phyloP scores from a whole-genome alignment of 169 alveolate species.

The Cryptosporidium bovis region DNA sequence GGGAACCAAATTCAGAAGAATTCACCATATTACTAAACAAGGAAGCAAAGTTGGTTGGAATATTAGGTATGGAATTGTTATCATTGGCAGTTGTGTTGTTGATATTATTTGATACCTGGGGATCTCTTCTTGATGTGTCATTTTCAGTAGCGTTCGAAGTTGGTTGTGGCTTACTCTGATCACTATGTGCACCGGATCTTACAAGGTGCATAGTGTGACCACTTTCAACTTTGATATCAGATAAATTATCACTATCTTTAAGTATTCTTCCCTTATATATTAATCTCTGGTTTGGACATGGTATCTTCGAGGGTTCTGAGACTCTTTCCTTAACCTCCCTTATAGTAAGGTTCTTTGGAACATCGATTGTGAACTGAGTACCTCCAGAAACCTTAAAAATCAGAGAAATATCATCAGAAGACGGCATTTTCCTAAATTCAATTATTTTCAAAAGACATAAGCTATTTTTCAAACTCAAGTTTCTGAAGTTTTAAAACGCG shows the following conservation, averaged over 20 bases:
- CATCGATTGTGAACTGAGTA: conserved; percentile 79
- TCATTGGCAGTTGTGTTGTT: neutral
- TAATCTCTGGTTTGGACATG: conserved; percentile 84
- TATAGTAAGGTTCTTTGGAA: conserved; percentile 80
- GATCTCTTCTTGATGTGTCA: neutral
- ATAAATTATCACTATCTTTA: conserved; percentile 87
- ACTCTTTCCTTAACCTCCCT: conserved; percentile 82
- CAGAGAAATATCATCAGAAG: conserved; percentile 69
- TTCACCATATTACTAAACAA: conserved; percentile 31
- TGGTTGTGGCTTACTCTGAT: conserved; percentile 48
- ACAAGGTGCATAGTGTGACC: conserved; percentile 91
- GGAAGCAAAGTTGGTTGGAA: conserved; percentile 12
- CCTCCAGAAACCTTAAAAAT: conserved; percentile 87
- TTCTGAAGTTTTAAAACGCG: neutral
- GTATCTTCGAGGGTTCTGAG: conserved; percentile 81
- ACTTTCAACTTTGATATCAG: conserved; percentile 83
- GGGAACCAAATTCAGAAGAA: conserved; percentile 29
- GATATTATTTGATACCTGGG: neutral
- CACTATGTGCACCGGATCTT: conserved; percentile 84
- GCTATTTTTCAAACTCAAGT: neutral
- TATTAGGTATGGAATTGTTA: neutral
- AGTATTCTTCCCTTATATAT: conserved; percentile 89
- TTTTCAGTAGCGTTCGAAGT: neutral
- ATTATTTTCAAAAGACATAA: neutral
- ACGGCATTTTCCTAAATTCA: conserved; percentile 24